These are phyloP conservation scores for Penicillium arizonense DNA, from an alignment of 495 filamentous ascomycete genomes.

Conservation along the genomic window DNA sequence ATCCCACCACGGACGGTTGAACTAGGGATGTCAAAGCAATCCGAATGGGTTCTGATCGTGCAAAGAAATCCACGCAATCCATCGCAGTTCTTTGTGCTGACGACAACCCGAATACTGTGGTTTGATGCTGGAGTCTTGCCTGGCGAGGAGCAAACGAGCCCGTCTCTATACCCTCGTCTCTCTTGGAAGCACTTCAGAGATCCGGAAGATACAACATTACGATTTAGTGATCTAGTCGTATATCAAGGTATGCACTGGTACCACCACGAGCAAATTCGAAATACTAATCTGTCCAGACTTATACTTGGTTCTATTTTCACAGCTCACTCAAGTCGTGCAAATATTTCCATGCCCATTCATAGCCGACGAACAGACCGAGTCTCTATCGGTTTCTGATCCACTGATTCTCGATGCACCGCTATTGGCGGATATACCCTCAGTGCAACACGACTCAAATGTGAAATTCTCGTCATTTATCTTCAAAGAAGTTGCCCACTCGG, in stretches of 20 bases:
- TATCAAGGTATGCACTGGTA: conserved; percentile 26
- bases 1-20: conserved; percentile 28
- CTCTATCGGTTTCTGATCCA: conserved; percentile 35
- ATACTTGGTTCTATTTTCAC: conserved; percentile 45
- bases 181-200: conserved; percentile 48
- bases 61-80: conserved; percentile 42
- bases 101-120: conserved; percentile 45
- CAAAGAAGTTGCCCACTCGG: conserved; percentile 30
- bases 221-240: conserved; percentile 29
- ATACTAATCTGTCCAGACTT: conserved; percentile 22
- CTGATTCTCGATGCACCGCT: conserved; percentile 37
- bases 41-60: conserved; percentile 56
- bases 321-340: conserved; percentile 34
- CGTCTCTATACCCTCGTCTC: conserved; percentile 24
- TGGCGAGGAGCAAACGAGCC: conserved; percentile 7
- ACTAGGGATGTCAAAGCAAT: conserved; percentile 32
- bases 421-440: neutral
- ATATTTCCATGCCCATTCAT: conserved; percentile 33
- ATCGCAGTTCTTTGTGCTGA: conserved; percentile 56
- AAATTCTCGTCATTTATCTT: conserved; percentile 37
- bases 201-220: conserved; percentile 43
- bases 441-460: neutral
- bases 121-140: conserved; percentile 26
- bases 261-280: neutral
- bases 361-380: conserved; percentile 12